phyloP scores from a whole-genome alignment of 495 filamentous ascomycete genomes.

The Letharia lupina region DNA sequence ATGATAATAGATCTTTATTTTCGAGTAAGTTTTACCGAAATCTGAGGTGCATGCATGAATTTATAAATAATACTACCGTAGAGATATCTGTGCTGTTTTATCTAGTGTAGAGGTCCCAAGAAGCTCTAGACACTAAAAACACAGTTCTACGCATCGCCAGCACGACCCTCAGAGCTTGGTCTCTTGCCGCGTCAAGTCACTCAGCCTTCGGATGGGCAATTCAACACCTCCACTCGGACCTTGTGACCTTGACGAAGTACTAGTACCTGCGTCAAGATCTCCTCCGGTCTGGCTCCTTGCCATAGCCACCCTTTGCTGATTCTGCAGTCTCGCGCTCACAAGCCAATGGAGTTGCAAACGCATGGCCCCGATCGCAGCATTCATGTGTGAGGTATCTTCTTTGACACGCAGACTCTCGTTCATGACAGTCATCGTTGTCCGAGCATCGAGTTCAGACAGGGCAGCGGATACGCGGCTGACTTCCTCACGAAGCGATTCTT shows the following conservation, averaged over 20 bases:
- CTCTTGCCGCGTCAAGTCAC: conserved; percentile 18
- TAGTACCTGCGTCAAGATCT: neutral
- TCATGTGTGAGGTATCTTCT: conserved; percentile 59
- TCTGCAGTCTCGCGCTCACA: conserved; percentile 50
- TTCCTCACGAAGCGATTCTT: conserved; percentile 60
- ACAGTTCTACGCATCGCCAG: neutral
- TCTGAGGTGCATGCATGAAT: neutral
- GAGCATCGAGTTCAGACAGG: conserved; percentile 55
- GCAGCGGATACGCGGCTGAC: conserved; percentile 49
- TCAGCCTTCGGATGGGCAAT: conserved; percentile 11
- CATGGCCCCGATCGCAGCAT: conserved; percentile 53
- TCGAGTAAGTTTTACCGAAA: neutral
- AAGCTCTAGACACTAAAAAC: neutral
- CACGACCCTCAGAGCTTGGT: conserved; percentile 13
- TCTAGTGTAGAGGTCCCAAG: neutral
- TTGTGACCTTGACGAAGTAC: neutral
- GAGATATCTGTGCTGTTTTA: neutral
- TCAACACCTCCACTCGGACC: conserved; percentile 5
- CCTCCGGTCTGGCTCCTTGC: conserved; percentile 4
- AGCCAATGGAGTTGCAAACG: conserved; percentile 66
- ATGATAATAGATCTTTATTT: neutral
- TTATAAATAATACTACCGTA: neutral
- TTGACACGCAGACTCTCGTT: conserved; percentile 59
- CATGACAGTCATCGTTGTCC: conserved; percentile 58
- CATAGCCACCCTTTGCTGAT: conserved; percentile 13